Evolutionary conservation across 768 basidiomycete species (phyloP).

Genomic region (Antrodiella citrinella): DNA sequence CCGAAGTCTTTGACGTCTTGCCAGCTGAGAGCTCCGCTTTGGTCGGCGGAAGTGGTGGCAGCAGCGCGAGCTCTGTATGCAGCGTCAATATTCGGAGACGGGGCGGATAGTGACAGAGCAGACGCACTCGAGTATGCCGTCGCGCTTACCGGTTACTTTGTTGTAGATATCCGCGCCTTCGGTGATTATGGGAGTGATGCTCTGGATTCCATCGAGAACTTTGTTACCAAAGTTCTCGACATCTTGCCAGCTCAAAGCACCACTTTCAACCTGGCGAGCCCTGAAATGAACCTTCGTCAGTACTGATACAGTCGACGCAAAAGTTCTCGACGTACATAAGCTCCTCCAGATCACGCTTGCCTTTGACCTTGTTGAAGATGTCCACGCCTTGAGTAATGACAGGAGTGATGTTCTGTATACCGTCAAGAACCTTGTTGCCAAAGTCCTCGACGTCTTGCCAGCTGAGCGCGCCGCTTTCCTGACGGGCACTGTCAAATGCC

Average conservation of each 20-base stretch:
- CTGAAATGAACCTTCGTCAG: neutral
- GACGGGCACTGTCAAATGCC: neutral
- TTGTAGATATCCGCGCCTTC: too few relatives aligned
- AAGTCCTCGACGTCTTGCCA: neutral
- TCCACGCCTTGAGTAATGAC: too few relatives aligned
- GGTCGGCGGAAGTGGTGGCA: too few relatives aligned
- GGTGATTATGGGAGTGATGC: too few relatives aligned
- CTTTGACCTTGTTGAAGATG: too few relatives aligned
- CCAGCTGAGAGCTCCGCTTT: neutral
- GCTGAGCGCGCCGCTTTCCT: neutral
- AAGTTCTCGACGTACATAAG: neutral
- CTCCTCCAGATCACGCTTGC: neutral
- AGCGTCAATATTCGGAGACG: too few relatives aligned
- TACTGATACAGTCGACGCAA: neutral
- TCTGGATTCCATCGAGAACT: neutral
- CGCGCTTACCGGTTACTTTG: too few relatives aligned
- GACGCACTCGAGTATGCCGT: too few relatives aligned
- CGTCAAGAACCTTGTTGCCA: neutral
- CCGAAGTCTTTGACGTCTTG: constrained; percentile 1
- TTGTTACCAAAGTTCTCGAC: neutral
- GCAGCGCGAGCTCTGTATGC: too few relatives aligned
- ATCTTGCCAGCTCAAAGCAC: neutral
- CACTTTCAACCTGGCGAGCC: neutral
- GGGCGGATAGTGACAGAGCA: too few relatives aligned
- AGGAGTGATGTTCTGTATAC: too few relatives aligned